Percentiles rank a stretch among this genome's conserved stretches.
Evolutionary conservation across 1,139 yeast species (phyloP).

Genomic region (Petasospora rhodanensis): DNA sequence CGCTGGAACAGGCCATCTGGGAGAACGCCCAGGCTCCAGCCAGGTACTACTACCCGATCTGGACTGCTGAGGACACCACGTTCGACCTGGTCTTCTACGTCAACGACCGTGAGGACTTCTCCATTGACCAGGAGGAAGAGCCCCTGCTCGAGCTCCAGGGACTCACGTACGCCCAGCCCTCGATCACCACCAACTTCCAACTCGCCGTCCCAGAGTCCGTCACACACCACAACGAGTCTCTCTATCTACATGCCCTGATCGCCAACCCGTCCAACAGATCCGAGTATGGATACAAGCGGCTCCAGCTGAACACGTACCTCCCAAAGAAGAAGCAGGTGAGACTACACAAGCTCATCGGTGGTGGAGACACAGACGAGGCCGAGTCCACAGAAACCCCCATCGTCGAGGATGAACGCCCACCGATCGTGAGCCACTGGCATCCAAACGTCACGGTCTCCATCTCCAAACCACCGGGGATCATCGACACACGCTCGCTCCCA

Average conservation of each 20-base stretch:
- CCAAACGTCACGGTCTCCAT: constrained; percentile 30
- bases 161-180: too few relatives aligned
- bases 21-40: constrained; percentile 23
- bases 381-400: too few relatives aligned
- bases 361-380: constrained; percentile 10
- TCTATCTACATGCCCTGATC: constrained; percentile 27
- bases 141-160: too few relatives aligned
- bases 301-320: constrained; percentile 25
- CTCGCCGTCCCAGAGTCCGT: constrained; percentile 18
- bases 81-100: constrained; percentile 20
- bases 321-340: constrained; percentile 26
- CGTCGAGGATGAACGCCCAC: too few relatives aligned
- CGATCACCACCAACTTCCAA: constrained; percentile 8
- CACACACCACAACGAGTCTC: constrained; percentile 26
- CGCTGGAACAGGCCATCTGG: constrained; percentile 21
- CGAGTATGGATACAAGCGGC: constrained; percentile 18
- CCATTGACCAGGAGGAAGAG: too few relatives aligned
- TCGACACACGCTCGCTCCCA: constrained; percentile 19
- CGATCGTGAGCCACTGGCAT: constrained; percentile 32
- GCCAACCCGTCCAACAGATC: constrained; percentile 19
- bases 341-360: constrained; percentile 31
- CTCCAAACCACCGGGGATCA: constrained; percentile 26
- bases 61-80: constrained; percentile 10
- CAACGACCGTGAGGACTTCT: constrained; percentile 15
- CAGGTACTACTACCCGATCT: constrained; percentile 20